phyloP scores from a whole-genome alignment of 805 yeast species.

The Myxozyma geophila region DNA sequence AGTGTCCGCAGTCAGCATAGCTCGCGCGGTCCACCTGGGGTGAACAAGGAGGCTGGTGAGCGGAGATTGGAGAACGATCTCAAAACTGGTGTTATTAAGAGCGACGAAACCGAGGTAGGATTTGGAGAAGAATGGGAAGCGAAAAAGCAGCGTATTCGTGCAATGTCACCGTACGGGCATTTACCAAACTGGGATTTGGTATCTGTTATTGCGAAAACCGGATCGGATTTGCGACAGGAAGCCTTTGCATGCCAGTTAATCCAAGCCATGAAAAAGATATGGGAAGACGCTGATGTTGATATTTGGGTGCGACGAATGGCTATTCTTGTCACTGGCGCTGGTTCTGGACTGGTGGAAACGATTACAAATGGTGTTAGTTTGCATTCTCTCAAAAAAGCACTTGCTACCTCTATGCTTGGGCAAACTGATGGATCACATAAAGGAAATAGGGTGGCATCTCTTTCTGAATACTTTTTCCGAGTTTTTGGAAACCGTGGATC shows the following conservation, averaged over 20 bases:
- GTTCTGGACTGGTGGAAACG: slow-evolving; percentile 92
- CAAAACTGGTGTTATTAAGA: slow-evolving; percentile 71
- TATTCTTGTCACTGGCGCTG: slow-evolving; percentile 86
- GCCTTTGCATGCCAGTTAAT: slow-evolving; percentile 97
- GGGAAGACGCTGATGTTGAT: slow-evolving; percentile 70
- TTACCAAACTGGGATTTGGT: slow-evolving; percentile 91
- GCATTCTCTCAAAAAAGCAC: slow-evolving; percentile 90
- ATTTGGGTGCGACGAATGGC: slow-evolving; percentile 96
- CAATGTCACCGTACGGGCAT: slow-evolving; percentile 80
- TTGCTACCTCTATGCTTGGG: slow-evolving; percentile 73
- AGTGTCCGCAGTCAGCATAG: slow-evolving; percentile 17
- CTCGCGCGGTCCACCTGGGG: slow-evolving; percentile 19
- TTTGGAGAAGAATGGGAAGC: slow-evolving; percentile 92
- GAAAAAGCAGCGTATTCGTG: slow-evolving; percentile 78
- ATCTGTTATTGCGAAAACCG: slow-evolving; percentile 95
- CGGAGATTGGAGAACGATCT: slow-evolving; percentile 90
- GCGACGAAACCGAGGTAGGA: slow-evolving; percentile 56
- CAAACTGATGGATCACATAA: slow-evolving; percentile 74
- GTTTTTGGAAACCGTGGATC: slow-evolving; percentile 68
- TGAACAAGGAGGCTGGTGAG: slow-evolving; percentile 70
- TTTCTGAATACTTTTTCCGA: slow-evolving; percentile 76
- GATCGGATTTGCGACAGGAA: slow-evolving; percentile 93
- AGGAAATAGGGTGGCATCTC: slow-evolving; percentile 58
- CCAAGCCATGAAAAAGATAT: slow-evolving; percentile 80
- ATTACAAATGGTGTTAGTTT: slow-evolving; percentile 92